Evolutionary conservation across 2,329 filamentous ascomycete species (phyloP).

Genomic region (Coniochaeta sp.): DNA sequence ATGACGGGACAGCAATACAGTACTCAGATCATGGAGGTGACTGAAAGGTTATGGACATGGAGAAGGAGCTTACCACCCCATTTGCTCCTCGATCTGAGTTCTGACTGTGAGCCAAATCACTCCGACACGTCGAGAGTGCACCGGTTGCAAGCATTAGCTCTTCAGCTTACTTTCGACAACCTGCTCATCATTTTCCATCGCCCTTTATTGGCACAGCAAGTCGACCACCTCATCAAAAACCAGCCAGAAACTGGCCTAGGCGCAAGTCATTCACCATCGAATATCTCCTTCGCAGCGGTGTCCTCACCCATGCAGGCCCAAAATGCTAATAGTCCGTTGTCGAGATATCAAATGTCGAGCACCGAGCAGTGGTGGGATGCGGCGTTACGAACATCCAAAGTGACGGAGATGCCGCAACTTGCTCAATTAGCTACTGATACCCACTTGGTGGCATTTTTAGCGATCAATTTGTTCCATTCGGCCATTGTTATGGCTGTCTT

Average conservation of each 20-base stretch:
- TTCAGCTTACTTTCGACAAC: neutral
- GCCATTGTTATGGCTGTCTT: neutral
- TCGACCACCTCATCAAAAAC: neutral
- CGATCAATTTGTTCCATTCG: neutral
- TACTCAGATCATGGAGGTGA: neutral
- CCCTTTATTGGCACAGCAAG: neutral
- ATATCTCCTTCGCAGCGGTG: neutral
- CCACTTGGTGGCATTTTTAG: neutral
- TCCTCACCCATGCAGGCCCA: neutral
- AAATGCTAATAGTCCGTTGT: neutral
- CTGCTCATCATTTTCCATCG: neutral
- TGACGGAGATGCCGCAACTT: neutral
- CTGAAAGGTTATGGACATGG: neutral
- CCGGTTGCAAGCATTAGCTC: neutral
- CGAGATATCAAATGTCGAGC: neutral
- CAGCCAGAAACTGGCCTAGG: neutral
- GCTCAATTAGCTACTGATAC: neutral
- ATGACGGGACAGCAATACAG: neutral
- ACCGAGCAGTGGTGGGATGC: neutral
- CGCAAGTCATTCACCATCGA: neutral
- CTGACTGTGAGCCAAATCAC: neutral
- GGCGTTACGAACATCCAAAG: neutral
- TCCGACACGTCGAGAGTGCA: neutral
- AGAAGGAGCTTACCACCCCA: neutral
- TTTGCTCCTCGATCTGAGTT: neutral